Base-by-base conservation (phyloP, 495 filamentous ascomycete species). In the Aspergillus mulundensis region DNA sequence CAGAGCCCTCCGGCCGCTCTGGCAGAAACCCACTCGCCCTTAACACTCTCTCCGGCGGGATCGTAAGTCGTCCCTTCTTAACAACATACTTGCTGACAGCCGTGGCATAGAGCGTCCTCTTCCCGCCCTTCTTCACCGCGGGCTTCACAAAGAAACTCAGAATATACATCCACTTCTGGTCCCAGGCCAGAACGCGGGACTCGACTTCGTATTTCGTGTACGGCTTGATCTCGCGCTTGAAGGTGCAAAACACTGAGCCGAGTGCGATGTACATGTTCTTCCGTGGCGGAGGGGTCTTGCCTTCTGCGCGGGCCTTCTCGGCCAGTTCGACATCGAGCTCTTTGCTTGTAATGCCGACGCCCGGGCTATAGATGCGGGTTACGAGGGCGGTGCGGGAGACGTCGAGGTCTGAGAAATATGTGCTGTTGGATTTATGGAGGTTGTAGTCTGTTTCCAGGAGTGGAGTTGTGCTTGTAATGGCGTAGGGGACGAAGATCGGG, bases 71-170 rank as follows among this genome's bases (percentile, higher is more conserved):
- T 0, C 91, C 92, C 63, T 88, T 82, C 75, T 97, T 97, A 63
- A 90, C 86, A 1, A 95, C 91, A 65, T 95, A 97, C 74, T 95
- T 93, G 61, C 84, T 86, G 14, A 97, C 61, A 5, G 83, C 87
- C 3, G 84, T 87, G 1, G 92, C 92, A 58, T 87, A 83, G 32
- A 97, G 77, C 20, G 74, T 73, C 58, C 83, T 79, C 59, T 75
- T 72, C 50, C 61, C 72, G n/a, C 70, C 74, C 30, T 66, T 67
- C 14, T 60, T 64, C 16, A 63, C 70, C 4, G 72, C 76, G 41
- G 74, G 68, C 61, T 79, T 74, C 24, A 95, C 82, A 53, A 94
- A 87, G 64, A 88, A 86, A 11, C 76, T 84, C 10, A 91, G 71
- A 8, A 89, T 69, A 68, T 89, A 94, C 53, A 93, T 65, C 90